phyloP scores from a whole-genome alignment of 345 rosid species.

The Hirschfeldia incana region DNA sequence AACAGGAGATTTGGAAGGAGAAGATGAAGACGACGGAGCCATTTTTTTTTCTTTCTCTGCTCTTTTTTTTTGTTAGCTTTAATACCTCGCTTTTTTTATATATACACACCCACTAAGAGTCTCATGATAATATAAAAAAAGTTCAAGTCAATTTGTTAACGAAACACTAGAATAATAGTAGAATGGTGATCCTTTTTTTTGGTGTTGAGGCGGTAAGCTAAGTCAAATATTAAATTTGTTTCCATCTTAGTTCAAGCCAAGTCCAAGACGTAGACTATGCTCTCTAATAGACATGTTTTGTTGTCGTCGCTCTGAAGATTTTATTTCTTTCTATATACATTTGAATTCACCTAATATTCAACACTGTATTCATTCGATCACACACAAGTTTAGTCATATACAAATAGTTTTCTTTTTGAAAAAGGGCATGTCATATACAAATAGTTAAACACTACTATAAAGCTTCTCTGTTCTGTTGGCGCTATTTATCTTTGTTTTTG shows the following conservation, averaged over 20 bases:
- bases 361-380: neutral
- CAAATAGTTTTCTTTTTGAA: neutral
- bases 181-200: neutral
- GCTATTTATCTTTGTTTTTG: neutral
- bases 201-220: constrained; percentile 5
- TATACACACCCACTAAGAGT: constrained; percentile 14
- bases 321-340: neutral
- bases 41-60: constrained; percentile 30
- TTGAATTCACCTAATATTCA: neutral
- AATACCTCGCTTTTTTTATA: constrained; percentile 24
- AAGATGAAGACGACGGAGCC: constrained; percentile 68
- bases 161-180: neutral
- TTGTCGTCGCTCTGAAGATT: constrained; percentile 10
- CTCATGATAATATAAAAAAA: constrained; percentile 26
- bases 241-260: constrained; percentile 23
- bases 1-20: constrained; percentile 65
- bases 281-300: constrained; percentile 16
- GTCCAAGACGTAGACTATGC: constrained; percentile 14
- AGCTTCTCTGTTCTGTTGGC: neutral
- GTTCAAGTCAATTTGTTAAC: constrained; percentile 28
- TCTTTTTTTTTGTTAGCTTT: constrained; percentile 14
- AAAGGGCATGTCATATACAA: no score
- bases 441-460: neutral
- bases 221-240: constrained; percentile 38
- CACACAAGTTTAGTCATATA: neutral